A percentile compares a stretch with the other conserved stretches of the same genome.
phyloP scores from a whole-genome alignment of 2,329 filamentous ascomycete genomes.

The Bipolaris oryzae region DNA sequence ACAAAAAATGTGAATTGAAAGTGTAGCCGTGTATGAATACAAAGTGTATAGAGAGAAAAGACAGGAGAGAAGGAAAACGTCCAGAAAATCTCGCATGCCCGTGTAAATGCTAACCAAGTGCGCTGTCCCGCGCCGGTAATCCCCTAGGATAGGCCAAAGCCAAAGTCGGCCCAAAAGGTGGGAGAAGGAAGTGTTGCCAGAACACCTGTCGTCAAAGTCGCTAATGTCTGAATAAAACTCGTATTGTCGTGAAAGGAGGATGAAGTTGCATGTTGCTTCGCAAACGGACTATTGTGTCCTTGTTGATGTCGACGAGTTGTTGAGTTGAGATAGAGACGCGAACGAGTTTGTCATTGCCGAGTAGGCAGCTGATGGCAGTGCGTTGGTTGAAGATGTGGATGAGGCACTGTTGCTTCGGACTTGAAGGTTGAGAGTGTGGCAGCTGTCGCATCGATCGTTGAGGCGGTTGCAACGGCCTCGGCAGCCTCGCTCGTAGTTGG shows the following conservation, averaged over 20 bases:
- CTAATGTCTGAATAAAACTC: slow-evolving; percentile 20
- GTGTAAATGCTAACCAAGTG: slow-evolving; percentile 17
- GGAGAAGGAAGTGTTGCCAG: slow-evolving; percentile 13
- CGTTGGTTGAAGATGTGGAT: slow-evolving; percentile 38
- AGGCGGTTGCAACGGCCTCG: slow-evolving; percentile 49
- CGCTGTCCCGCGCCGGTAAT: slow-evolving; percentile 1
- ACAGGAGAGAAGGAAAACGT: neutral
- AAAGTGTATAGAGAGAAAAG: slow-evolving; percentile 5
- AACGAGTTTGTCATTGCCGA: slow-evolving; percentile 51
- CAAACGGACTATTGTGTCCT: slow-evolving; percentile 28
- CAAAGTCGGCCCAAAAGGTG: neutral
- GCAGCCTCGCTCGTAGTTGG: slow-evolving; percentile 54
- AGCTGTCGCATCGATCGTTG: slow-evolving; percentile 47
- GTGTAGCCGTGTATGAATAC: slow-evolving; percentile 2
- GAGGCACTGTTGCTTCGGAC: slow-evolving; percentile 42
- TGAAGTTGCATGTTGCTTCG: neutral
- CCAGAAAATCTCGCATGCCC: neutral
- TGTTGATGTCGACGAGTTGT: slow-evolving; percentile 26
- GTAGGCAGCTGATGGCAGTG: slow-evolving; percentile 37
- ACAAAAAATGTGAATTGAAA: slow-evolving; percentile 4
- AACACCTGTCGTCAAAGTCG: slow-evolving; percentile 34
- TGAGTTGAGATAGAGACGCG: slow-evolving; percentile 46
- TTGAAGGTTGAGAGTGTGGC: slow-evolving; percentile 50
- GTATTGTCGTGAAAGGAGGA: slow-evolving; percentile 20
- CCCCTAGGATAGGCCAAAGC: neutral